These are phyloP conservation scores for Talaromyces borbonicus DNA, from an alignment of 495 filamentous ascomycete species.

Conservation along the genomic window DNA sequence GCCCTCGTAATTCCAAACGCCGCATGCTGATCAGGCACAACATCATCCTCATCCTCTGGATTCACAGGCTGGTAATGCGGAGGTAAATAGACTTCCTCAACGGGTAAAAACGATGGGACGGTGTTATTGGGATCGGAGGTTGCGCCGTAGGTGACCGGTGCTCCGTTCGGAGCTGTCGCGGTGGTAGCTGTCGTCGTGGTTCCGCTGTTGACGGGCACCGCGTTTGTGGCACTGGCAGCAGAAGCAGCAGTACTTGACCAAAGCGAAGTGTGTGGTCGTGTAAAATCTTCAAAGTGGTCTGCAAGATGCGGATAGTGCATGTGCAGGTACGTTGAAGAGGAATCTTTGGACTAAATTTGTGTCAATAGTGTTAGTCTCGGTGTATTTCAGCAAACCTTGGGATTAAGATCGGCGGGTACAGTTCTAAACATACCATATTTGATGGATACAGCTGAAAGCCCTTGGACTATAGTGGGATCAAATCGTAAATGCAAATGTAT, in stretches of 20 bases:
- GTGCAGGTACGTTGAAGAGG: slow-evolving; percentile 78
- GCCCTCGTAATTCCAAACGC: slow-evolving; percentile 92
- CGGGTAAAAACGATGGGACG: slow-evolving; percentile 37
- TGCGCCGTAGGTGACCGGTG: slow-evolving; percentile 22
- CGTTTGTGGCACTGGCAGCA: slow-evolving; percentile 15
- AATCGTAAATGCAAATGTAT: too few relatives aligned
- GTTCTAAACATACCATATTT: too few relatives aligned
- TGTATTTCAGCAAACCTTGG: too few relatives aligned
- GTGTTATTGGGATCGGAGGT: slow-evolving; percentile 22
- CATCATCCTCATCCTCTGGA: slow-evolving; percentile 96
- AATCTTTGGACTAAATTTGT: slow-evolving; percentile 79
- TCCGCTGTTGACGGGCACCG: slow-evolving; percentile 9
- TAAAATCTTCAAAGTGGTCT: slow-evolving; percentile 87
- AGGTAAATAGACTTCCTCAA: slow-evolving; percentile 75
- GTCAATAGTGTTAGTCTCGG: too few relatives aligned
- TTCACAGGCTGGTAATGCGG: slow-evolving; percentile 87
- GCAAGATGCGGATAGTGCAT: slow-evolving; percentile 69
- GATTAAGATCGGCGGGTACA: too few relatives aligned
- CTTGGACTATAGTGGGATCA: too few relatives aligned
- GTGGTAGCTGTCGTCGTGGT: slow-evolving; percentile 13
- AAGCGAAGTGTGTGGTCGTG: slow-evolving; percentile 28
- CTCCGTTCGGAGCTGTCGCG: slow-evolving; percentile 10
- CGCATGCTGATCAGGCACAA: slow-evolving; percentile 94
- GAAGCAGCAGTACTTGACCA: too few relatives aligned
- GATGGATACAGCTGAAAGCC: too few relatives aligned